phyloP scores from a whole-genome alignment of 192 early-diverging fungal genomes.

The Entomortierella chlamydospora region DNA sequence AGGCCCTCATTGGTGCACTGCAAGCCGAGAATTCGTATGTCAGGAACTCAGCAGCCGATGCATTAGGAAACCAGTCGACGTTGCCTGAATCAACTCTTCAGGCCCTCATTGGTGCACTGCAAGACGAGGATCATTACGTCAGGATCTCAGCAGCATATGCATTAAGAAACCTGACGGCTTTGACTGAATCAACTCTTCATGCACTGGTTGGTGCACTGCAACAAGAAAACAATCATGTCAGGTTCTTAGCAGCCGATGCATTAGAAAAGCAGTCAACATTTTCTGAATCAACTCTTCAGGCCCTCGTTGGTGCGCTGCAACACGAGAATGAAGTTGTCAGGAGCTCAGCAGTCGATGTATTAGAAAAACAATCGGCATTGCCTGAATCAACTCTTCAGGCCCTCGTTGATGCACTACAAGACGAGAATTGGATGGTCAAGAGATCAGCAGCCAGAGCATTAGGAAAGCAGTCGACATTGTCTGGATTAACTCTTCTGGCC shows the following conservation, averaged over 20 bases:
- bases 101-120: not conserved
- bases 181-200: no score
- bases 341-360: not conserved
- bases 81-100: slow-evolving; percentile 11
- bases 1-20: not conserved
- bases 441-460: slow-evolving; percentile 5
- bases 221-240: not conserved
- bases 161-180: no score
- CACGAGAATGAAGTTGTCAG: slow-evolving; percentile 1
- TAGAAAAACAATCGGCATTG: slow-evolving; percentile 8
- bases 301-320: not conserved
- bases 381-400: not conserved
- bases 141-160: no score
- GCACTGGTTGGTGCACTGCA: not conserved
- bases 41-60: not conserved
- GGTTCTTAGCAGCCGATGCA: not conserved
- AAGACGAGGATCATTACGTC: no score
- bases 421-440: not conserved
- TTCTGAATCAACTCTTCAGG: slow-evolving; percentile 4
- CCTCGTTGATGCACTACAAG: slow-evolving; percentile 13
- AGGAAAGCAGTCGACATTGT: slow-evolving; percentile 3
- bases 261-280: slow-evolving; percentile 12
- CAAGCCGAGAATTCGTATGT: not conserved
- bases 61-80: slow-evolving; percentile 10
- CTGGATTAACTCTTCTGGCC: not conserved